Evolutionary conservation across 2,329 filamentous ascomycete genomes (phyloP).

Genomic region (Xylariaceae sp.): DNA sequence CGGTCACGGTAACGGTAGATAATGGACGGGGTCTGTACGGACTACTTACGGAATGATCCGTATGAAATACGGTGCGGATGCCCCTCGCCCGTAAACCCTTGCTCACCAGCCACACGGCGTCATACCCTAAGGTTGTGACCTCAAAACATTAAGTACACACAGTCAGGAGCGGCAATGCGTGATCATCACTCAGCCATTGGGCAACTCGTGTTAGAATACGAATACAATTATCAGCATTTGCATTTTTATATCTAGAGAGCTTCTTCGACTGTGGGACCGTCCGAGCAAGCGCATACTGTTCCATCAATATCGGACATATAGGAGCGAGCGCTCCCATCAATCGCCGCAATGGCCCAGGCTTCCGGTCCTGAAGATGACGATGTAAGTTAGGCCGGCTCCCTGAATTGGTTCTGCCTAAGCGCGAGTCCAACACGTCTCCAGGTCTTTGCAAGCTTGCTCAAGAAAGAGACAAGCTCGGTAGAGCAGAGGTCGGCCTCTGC

Average conservation of each 20-base stretch:
- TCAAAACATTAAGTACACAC: too few species aligned
- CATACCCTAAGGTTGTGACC: background rate
- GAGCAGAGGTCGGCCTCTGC: conserved; percentile 27
- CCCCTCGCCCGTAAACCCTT: background rate
- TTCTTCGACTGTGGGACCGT: background rate
- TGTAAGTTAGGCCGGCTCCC: conserved; percentile 16
- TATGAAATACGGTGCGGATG: too few species aligned
- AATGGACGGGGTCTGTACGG: too few species aligned
- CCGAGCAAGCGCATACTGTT: background rate
- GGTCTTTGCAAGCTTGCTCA: conserved; percentile 30
- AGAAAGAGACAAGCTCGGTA: conserved; percentile 27
- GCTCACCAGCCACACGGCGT: conserved; percentile 11
- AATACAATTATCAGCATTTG: too few species aligned
- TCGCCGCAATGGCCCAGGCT: conserved; percentile 23
- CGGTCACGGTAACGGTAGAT: too few species aligned
- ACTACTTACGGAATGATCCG: too few species aligned
- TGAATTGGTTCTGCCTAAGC: background rate
- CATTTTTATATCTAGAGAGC: background rate
- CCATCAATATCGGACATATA: background rate
- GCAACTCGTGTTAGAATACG: too few species aligned
- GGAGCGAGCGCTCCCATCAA: background rate
- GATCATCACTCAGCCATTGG: too few species aligned
- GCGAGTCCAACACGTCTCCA: conserved; percentile 10
- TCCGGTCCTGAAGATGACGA: conserved; percentile 24
- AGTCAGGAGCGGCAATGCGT: background rate